A percentile compares a stretch with the other conserved stretches of the same genome.
These are phyloP conservation scores for Quercus gilva DNA, from an alignment of 306 rosid species.

Conservation along the genomic window DNA sequence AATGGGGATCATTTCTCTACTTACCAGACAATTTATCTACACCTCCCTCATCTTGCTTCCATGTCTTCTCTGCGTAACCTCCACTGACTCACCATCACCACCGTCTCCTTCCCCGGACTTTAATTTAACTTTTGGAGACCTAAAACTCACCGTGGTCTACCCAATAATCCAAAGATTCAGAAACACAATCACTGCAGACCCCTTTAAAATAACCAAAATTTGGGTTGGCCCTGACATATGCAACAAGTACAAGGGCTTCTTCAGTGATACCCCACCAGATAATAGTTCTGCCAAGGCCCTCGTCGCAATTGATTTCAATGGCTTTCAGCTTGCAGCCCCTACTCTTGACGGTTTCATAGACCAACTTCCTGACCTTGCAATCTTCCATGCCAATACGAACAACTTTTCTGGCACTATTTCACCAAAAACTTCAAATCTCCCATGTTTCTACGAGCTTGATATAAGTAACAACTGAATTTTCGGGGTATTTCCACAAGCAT, in stretches of 20 bases:
- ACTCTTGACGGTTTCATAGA: constrained; percentile 47
- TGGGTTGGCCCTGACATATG: constrained; percentile 49
- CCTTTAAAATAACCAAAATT: constrained; percentile 31
- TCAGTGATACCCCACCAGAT: constrained; percentile 42
- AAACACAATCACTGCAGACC: constrained; percentile 40
- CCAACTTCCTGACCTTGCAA: constrained; percentile 39
- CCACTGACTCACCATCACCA: constrained; percentile 9
- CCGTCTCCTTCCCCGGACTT: constrained; percentile 27
- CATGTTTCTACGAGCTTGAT: constrained; percentile 42
- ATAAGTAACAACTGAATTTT: constrained; percentile 40
- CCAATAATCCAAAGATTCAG: constrained; percentile 40
- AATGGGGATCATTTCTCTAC: constrained; percentile 23
- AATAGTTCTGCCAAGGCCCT: constrained; percentile 25
- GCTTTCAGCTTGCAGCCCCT: constrained; percentile 46
- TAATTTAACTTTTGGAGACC: constrained; percentile 36
- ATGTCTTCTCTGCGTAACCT: constrained; percentile 14
- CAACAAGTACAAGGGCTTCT: constrained; percentile 36
- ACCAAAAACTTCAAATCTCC: constrained; percentile 23
- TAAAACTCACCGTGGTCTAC: constrained; percentile 26
- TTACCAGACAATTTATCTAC: constrained; percentile 3
- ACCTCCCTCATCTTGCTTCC: constrained; percentile 19
- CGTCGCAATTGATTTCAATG: constrained; percentile 47
- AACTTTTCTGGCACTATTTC: constrained; percentile 40
- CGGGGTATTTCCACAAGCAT: constrained; percentile 33
- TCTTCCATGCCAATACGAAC: constrained; percentile 56